Percentiles rank a stretch among this genome's conserved stretches.
Conservation (phyloP, 2,329 filamentous ascomycete genomes). For the Onygenales sp. region DNA sequence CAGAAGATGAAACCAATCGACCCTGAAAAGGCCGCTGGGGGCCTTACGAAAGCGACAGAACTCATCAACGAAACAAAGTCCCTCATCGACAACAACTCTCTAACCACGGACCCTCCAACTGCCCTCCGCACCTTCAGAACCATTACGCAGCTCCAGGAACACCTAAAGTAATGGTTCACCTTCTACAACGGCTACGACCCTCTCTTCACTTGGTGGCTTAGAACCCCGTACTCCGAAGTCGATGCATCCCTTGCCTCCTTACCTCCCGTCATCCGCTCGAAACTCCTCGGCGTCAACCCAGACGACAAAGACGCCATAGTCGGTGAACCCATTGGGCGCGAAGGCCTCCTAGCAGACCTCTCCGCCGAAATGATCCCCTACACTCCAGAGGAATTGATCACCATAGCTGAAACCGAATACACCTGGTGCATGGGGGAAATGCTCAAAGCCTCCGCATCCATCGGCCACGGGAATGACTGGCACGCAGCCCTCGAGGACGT, state of each 20-base stretch:
- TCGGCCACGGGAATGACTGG: slow-evolving; percentile 44
- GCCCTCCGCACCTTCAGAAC: slow-evolving; percentile 41
- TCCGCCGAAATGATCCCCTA: slow-evolving; percentile 51
- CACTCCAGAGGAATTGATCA: slow-evolving; percentile 46
- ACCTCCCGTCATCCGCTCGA: slow-evolving; percentile 28
- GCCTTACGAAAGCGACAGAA: slow-evolving; percentile 28
- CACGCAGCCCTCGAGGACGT: slow-evolving; percentile 46
- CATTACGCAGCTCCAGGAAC: slow-evolving; percentile 29
- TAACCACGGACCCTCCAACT: slow-evolving; percentile 29
- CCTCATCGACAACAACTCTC: slow-evolving; percentile 25
- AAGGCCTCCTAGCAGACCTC: slow-evolving; percentile 43
- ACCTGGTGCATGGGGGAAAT: slow-evolving; percentile 49
- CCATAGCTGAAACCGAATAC: slow-evolving; percentile 43
- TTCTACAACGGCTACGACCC: slow-evolving; percentile 51
- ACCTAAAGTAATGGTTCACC: slow-evolving; percentile 38
- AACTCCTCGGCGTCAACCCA: slow-evolving; percentile 37
- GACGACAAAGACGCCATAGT: slow-evolving; percentile 43
- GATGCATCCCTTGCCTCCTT: slow-evolving; percentile 28
- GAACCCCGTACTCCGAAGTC: slow-evolving; percentile 35
- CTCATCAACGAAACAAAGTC: slow-evolving; percentile 24
- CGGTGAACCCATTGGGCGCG: slow-evolving; percentile 47
- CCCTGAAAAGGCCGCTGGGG: slow-evolving; percentile 34
- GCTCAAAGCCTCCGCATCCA: slow-evolving; percentile 38
- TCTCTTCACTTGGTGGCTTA: slow-evolving; percentile 48
- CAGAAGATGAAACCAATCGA: slow-evolving; percentile 37